Conservation (phyloP, 768 basidiomycete species). For the Favolaschia claudopus region DNA sequence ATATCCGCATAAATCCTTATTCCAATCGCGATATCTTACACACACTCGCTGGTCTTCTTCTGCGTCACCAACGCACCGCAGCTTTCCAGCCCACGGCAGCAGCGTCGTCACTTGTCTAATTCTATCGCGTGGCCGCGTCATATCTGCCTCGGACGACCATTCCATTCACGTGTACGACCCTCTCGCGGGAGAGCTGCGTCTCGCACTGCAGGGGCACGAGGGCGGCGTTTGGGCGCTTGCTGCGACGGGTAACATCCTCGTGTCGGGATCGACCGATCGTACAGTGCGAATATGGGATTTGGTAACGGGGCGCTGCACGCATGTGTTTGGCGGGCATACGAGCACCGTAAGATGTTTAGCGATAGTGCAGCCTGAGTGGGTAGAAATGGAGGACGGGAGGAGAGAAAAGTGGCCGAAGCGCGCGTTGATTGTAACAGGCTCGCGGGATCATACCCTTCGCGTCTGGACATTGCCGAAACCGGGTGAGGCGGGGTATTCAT, state of each 20-base stretch:
- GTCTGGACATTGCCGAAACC: conserved; percentile 35
- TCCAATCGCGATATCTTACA: conserved; percentile 88
- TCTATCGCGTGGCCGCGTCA: conserved; percentile 93
- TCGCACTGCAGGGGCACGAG: conserved; percentile 86
- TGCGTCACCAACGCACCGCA: conserved; percentile 74
- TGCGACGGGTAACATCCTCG: conserved; percentile 84
- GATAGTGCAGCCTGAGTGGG: conserved; percentile 92
- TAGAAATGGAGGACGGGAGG: conserved; percentile 73
- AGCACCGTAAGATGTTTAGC: conserved; percentile 96
- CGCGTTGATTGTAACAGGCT: conserved; percentile 59
- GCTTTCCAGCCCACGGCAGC: conserved; percentile 88
- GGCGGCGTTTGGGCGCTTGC: conserved; percentile 98
- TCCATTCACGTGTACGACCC: conserved; percentile 95
- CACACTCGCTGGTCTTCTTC: conserved; percentile 82
- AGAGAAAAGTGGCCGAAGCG: conserved; percentile 48
- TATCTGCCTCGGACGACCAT: conserved; percentile 97
- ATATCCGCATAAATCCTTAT: conserved; percentile 91
- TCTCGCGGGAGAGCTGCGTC: conserved; percentile 76
- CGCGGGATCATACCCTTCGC: conserved; percentile 53
- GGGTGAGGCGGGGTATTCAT: conserved; percentile 24
- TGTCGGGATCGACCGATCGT: conserved; percentile 93
- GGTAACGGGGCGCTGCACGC: conserved; percentile 79
- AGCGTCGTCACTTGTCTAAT: conserved; percentile 96
- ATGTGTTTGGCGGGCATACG: conserved; percentile 95
- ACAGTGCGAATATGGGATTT: conserved; percentile 94